Percentiles rank a stretch among this genome's conserved stretches.
These are phyloP conservation scores for Agaricales sp. DNA, from an alignment of 1,284 basidiomycete species.

Conservation along the genomic window DNA sequence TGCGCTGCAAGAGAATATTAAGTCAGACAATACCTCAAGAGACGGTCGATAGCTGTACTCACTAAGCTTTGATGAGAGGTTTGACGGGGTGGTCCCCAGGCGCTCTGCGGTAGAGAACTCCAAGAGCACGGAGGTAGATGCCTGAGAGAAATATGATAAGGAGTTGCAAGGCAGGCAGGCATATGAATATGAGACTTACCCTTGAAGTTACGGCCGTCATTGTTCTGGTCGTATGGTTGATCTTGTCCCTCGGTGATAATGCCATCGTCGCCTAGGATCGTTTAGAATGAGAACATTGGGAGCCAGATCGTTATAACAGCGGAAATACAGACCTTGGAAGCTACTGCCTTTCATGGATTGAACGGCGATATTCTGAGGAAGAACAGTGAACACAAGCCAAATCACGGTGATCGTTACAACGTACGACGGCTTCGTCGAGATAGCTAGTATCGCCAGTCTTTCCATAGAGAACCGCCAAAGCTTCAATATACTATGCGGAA, in stretches of 20 bases:
- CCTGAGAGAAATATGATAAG: background rate
- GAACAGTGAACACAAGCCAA: background rate
- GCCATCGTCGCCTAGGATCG: background rate
- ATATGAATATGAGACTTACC: background rate
- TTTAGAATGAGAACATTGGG: background rate
- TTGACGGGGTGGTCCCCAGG: background rate
- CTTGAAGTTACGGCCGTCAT: background rate
- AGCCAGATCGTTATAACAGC: no score
- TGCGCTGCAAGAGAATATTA: background rate
- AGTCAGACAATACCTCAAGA: background rate
- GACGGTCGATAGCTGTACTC: background rate
- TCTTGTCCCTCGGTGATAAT: conserved; percentile 1
- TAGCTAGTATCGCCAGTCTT: background rate
- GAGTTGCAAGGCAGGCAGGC: background rate
- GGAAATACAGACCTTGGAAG: background rate
- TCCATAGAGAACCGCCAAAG: background rate
- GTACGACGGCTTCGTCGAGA: background rate
- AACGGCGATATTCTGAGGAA: conserved; percentile 1
- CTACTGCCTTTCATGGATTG: background rate
- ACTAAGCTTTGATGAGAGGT: background rate
- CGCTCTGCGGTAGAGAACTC: background rate
- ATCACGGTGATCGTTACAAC: background rate
- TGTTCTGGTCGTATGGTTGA: background rate
- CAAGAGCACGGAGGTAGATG: background rate
- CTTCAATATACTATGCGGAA: background rate